Conservation (phyloP, 345 rosid species). For the Hibiscus tridactylites region DNA sequence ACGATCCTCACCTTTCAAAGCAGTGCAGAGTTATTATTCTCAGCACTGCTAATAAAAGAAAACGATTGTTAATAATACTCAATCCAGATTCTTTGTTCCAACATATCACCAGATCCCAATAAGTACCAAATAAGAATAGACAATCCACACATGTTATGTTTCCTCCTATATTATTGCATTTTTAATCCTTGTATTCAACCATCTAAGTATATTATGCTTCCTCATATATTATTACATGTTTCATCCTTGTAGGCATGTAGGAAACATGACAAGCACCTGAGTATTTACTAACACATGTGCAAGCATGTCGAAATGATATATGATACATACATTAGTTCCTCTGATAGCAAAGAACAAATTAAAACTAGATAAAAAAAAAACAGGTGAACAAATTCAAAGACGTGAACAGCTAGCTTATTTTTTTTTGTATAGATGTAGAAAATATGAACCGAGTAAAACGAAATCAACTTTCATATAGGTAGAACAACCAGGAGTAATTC, state of each 20-base stretch:
- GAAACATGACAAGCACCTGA: background rate
- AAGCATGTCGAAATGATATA: background rate
- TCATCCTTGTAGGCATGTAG: background rate
- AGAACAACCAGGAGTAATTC: background rate
- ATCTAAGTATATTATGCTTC: too few relatives aligned
- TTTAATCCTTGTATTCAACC: too few relatives aligned
- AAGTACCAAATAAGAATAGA: too few relatives aligned
- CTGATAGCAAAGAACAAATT: background rate
- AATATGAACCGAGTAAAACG: background rate
- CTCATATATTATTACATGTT: background rate
- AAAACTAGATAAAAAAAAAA: background rate
- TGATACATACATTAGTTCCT: background rate
- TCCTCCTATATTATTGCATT: too few relatives aligned
- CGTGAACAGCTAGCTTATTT: background rate
- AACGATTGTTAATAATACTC: background rate
- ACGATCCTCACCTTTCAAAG: background rate
- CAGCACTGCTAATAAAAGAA: background rate
- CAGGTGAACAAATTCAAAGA: background rate
- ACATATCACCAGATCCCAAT: too few relatives aligned
- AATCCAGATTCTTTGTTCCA: too few relatives aligned
- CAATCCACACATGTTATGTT: too few relatives aligned
- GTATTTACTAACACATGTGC: background rate
- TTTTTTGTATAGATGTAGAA: background rate
- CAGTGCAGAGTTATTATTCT: background rate
- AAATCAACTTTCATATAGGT: background rate